Evolutionary conservation across 352 stramenopile species (phyloP), one percentile per base, ranked within the genome.

Genomic region (Globisporangium cederbergense): DNA sequence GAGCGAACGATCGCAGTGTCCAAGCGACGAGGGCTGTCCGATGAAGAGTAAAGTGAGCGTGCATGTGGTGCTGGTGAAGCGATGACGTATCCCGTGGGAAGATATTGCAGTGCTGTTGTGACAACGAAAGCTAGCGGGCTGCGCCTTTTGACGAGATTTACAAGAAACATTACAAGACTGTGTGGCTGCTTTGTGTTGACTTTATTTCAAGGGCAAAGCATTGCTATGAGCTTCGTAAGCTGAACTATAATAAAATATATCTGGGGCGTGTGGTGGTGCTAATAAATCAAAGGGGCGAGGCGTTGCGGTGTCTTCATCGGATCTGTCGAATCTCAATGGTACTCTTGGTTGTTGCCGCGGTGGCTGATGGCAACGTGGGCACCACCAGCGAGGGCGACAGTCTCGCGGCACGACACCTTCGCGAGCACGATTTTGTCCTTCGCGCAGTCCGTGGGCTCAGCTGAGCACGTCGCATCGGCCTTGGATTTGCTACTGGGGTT

Each of bases 1-100:
- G 78, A 90, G 46, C 80, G 80, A 49, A 89, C 81, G 53, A 71
- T 93, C 18, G 79, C 78, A 11, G 69, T 93, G 63, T 91, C 81
- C 16, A 88, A 88, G 68, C 68, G 65, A 10, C 64, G 74, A 13
- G 67, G 64, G 9, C 45, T 71, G 30, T 30, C 36, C 4, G 64
- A 71, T 5, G 63, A 40, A 30, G 74, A 76, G 54, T 81, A 72
- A 42, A 67, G 55, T 20, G 43, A 66, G 55, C 32, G n/a, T 58
- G 52, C n/a, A 25, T 52, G 32, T n/a, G 13, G 30, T 8, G 28
- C 25, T 57, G 28, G 36, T 18, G 28, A 42, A 13, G 16, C 51
- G 51, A 5, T 10, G 30, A n/a, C 36, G 52, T n/a, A 28, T 10
- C 32, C 18, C 18, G 22, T 7, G 25, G 25, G 25, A 28, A 28